A percentile compares a stretch with the other conserved stretches of the same genome.
phyloP scores from a whole-genome alignment of 495 filamentous ascomycete genomes.

The Sordaria brevicollis region DNA sequence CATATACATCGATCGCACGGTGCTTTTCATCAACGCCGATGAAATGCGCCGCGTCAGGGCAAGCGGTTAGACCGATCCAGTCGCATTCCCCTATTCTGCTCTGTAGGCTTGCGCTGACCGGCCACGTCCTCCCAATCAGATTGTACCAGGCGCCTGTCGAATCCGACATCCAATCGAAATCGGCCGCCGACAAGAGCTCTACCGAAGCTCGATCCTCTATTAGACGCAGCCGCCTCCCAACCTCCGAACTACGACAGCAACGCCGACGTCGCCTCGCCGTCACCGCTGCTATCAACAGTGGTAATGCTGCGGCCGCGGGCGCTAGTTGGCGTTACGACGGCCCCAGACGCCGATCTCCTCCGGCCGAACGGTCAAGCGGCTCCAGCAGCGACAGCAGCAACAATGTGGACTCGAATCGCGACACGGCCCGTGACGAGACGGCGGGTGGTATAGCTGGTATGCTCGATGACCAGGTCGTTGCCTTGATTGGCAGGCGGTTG shows the following conservation, averaged over 20 bases:
- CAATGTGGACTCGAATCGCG: conserved; percentile 1
- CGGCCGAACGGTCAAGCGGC: neutral
- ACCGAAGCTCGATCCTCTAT: conserved; percentile 63
- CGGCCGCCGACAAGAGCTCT: conserved; percentile 35
- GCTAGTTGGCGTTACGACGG: neutral
- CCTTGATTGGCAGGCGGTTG: conserved; percentile 22
- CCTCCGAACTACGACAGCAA: conserved; percentile 29
- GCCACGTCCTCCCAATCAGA: conserved; percentile 22
- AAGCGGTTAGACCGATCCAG: neutral
- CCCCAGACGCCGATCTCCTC: neutral
- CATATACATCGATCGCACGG: neutral
- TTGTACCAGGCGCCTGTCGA: conserved; percentile 45
- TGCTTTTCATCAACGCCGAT: neutral
- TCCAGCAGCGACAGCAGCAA: conserved; percentile 2
- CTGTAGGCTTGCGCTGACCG: conserved; percentile 11
- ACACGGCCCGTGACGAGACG: conserved; percentile 10
- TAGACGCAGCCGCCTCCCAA: conserved; percentile 33
- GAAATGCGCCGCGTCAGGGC: neutral
- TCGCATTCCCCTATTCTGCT: neutral
- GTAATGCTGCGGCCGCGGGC: neutral
- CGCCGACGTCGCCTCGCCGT: conserved; percentile 14
- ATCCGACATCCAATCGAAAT: conserved; percentile 44
- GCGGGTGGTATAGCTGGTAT: conserved; percentile 6
- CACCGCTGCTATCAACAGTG: conserved; percentile 13
- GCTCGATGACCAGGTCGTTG: conserved; percentile 15